Percentiles rank a stretch among this genome's conserved stretches.
Conservation (phyloP, 176 grass and related monocot species). For the Carex pumila region DNA sequence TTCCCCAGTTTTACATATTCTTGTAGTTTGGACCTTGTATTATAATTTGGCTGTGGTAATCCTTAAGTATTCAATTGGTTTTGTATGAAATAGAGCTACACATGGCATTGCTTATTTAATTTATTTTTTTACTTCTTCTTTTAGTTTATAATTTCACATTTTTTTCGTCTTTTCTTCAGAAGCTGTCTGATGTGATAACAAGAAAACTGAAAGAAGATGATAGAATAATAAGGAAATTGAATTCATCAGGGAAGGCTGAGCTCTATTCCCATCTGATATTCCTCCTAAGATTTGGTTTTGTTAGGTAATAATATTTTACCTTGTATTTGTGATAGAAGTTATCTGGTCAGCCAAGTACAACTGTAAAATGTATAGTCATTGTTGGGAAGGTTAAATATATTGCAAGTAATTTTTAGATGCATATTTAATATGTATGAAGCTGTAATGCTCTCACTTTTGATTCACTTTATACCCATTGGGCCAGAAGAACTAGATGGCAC, state of each 20-base stretch:
- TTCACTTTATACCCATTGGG: not conserved
- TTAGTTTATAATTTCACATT: conserved; percentile 2
- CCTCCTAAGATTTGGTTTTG: conserved; percentile 81
- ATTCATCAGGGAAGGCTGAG: conserved; percentile 66
- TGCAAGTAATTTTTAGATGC: not conserved
- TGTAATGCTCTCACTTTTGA: not conserved
- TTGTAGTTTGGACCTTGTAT: not conserved
- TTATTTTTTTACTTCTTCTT: not conserved
- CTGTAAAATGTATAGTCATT: not conserved
- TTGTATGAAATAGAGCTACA: not conserved
- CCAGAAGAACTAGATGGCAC: not conserved
- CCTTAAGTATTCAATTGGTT: not conserved
- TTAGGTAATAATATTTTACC: conserved; percentile 40
- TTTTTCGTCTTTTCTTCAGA: conserved; percentile 43
- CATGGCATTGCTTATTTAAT: not conserved
- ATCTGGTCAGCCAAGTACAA: not conserved
- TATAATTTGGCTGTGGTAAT: not conserved
- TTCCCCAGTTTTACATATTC: not conserved
- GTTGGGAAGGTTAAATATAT: not conserved
- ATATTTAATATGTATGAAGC: not conserved
- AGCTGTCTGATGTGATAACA: conserved; percentile 38
- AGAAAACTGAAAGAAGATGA: conserved; percentile 67
- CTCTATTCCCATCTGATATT: conserved; percentile 71
- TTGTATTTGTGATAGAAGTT: not conserved
- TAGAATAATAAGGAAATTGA: conserved; percentile 64